Evolutionary conservation across 495 filamentous ascomycete genomes (phyloP), one percentile per base, ranked within the genome.

Genomic region (Terfezia claveryi): DNA sequence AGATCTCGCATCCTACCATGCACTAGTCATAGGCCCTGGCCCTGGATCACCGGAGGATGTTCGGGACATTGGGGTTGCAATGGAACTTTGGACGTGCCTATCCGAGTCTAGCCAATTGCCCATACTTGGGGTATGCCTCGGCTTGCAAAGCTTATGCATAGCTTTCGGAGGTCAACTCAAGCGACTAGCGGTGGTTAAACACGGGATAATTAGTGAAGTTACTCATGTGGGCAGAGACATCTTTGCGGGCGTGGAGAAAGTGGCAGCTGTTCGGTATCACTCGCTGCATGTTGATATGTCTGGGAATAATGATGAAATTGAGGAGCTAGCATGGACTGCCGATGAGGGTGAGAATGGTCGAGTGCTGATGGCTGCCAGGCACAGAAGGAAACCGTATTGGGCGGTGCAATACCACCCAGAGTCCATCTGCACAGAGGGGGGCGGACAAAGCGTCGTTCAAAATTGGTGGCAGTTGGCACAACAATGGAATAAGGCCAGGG

Each of bases 401-500:
- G 91, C 81, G 0, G 70, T 98, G 37, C 91, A 98, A 62, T 96
- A 89, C 64, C 91, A 98, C 63, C 88, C 89, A 0, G 91, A 98
- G 66, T 93, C 85, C 0, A 81, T 92, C 59, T 94, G 89, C 63
- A 93, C 91, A 5, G 77, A 77, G 52, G 61, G 70, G n/a, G 75
- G 78, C 36, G 83, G 85, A 36, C 74, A 71, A 27, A 65, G 69
- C 38, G 70, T 95, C 36, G 72, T 95, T 27, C 61, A 67, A 49
- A 85, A 83, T 58, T 98, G 88, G 85, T 94, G 87, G 73, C 61
- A 54, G 4, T 63, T 72, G 58, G 79, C 79, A 5, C 57, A 68
- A 54, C 57, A 56, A 52, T 86, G 79, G 80, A 78, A 74, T 54
- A 20, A 56, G 36, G 41, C 50, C 17, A 60, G 57, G 38, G 55